Evolutionary conservation across 1,139 yeast genomes (phyloP).

Genomic region (Kluyveromyces sp.): DNA sequence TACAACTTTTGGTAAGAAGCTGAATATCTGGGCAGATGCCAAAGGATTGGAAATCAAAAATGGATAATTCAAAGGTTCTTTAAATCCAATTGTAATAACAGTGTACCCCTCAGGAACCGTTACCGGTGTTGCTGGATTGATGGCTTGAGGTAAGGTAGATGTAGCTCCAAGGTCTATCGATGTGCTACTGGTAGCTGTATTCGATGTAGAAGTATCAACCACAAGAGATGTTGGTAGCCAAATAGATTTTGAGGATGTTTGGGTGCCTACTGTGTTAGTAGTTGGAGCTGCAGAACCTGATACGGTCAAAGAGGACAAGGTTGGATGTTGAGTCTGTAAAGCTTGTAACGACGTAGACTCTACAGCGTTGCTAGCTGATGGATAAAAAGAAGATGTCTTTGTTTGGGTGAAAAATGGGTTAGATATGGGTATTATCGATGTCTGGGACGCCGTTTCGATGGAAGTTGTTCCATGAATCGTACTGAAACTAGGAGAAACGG

Average conservation of each 20-base stretch:
- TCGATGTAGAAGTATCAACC: background rate
- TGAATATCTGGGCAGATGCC: conserved; percentile 66
- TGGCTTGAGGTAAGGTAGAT: conserved; percentile 49
- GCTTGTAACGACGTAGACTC: background rate
- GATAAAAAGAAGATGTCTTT: too few relatives aligned
- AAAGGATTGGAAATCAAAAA: conserved; percentile 57
- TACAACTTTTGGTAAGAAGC: conserved; percentile 52
- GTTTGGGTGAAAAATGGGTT: too few relatives aligned
- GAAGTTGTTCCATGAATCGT: too few relatives aligned
- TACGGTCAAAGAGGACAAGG: background rate
- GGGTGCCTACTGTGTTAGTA: background rate
- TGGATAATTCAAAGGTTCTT: conserved; percentile 54
- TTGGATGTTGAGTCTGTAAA: background rate
- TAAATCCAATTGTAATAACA: conserved; percentile 57
- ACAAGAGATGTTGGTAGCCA: conserved; percentile 4
- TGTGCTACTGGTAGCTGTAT: conserved; percentile 3
- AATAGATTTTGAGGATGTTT: background rate
- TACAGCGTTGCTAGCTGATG: background rate
- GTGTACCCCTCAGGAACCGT: conserved; percentile 35
- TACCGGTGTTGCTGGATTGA: conserved; percentile 38
- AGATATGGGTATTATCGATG: too few relatives aligned
- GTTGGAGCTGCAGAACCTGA: background rate
- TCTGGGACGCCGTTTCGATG: too few relatives aligned
- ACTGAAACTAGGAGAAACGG: too few relatives aligned
- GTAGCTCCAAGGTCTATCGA: conserved; percentile 13